Evolutionary conservation across 805 yeast species (phyloP), one percentile per base, ranked within the genome.

Genomic region (Yarrowia keelungensis): DNA sequence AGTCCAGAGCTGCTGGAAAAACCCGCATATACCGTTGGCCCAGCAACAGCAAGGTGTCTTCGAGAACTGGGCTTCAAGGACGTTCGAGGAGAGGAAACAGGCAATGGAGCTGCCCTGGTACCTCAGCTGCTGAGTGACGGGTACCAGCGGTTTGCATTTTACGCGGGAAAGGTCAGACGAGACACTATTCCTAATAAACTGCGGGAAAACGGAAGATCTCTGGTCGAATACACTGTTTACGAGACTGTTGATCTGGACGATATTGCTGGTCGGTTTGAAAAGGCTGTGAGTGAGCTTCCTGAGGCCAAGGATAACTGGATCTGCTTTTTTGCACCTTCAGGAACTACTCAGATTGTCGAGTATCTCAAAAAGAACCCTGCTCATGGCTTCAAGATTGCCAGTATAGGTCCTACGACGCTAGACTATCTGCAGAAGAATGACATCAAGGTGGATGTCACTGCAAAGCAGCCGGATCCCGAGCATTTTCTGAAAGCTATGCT

Each of bases 311-410:
- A 69, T 0, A 69, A 72, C 15, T 92, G 97, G 97, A 79, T 92
- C 5, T 89, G 93, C 0, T 89, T 94, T 70, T 94, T 93, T 78
- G 91, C 97, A 71, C 97, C 97, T 0, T 96, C 95, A 73, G 97
- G 97, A 0, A 89, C 97, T 0, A 84, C 83, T 38, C 81, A 77
- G 0, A 87, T 92, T 12, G 84, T 90, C 4, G 77, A 83, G 10
- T 81, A 82, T 70, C 69, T 86, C n/a, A 76, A 75, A 61, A 50
- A 62, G n/a, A 35, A 69, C 41, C 42, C 74, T 49, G 49, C 68
- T 32, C 36, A 35, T 8, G 69, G 72, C 0, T 76, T 81, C 53
- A 83, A 81, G 59, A 79, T 92, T 15, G 97, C 97, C 0, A 87
- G 93, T 3, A 94, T 94, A 69, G 98, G 98, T 0, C 98, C 98